Evolutionary conservation across 2,329 filamentous ascomycete species (phyloP).

Genomic region (Cytospora piceae): DNA sequence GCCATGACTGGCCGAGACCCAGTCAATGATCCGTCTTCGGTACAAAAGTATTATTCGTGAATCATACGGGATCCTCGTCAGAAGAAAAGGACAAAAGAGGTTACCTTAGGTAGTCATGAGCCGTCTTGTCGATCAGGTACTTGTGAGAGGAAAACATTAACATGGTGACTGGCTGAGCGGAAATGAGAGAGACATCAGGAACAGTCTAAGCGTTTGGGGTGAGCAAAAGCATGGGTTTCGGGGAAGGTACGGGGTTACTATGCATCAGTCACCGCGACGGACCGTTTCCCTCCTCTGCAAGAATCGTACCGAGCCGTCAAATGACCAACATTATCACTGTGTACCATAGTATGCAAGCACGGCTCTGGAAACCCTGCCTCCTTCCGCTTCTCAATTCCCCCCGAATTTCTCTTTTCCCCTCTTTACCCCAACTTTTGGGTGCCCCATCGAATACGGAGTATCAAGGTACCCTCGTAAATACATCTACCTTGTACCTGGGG

Average conservation of each 20-base stretch:
- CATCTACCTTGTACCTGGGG: neutral
- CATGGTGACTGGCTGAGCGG: neutral
- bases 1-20: neutral
- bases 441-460: neutral
- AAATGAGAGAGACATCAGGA: neutral
- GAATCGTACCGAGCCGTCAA: neutral
- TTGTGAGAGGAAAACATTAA: neutral
- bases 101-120: neutral
- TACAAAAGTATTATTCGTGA: neutral
- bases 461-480: neutral
- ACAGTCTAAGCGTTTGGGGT: neutral
- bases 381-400: neutral
- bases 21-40: neutral
- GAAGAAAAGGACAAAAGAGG: neutral
- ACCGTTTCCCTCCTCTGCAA: neutral
- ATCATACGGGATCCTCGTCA: neutral
- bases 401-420: neutral
- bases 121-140: constrained; percentile 6
- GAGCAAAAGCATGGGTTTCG: neutral
- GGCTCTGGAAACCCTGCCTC: neutral
- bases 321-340: too few species aligned
- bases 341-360: too few species aligned
- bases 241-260: neutral
- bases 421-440: neutral
- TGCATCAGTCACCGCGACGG: neutral